Percentiles rank a stretch among this genome's conserved stretches.
Evolutionary conservation across 768 basidiomycete species (phyloP).

Genomic region (Coprinopsis sp.): DNA sequence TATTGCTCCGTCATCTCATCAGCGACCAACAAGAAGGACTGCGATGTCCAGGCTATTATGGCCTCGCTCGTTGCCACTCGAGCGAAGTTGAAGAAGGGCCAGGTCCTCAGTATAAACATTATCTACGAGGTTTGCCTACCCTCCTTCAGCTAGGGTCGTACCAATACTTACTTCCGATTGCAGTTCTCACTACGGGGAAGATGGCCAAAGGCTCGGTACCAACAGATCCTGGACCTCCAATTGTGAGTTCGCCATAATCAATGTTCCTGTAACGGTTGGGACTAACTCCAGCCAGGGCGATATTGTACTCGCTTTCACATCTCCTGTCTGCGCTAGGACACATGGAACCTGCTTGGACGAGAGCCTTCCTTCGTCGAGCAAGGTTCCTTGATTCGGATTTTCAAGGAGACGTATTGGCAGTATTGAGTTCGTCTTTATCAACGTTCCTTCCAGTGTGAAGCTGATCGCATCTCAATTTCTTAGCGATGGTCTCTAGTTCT

Average conservation of each 20-base stretch:
- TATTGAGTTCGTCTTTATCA: slow-evolving; percentile 53
- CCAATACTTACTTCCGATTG: slow-evolving; percentile 2
- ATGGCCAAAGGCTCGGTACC: slow-evolving; percentile 81
- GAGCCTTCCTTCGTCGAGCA: slow-evolving; percentile 70
- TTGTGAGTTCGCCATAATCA: slow-evolving; percentile 33
- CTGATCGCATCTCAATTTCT: not conserved
- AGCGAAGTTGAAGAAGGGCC: slow-evolving; percentile 63
- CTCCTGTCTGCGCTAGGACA: slow-evolving; percentile 68
- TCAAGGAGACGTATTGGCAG: slow-evolving; percentile 79
- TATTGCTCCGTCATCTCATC: slow-evolving; percentile 77
- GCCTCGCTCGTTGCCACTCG: slow-evolving; percentile 70
- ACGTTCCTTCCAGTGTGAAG: not conserved
- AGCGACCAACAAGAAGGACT: slow-evolving; percentile 51
- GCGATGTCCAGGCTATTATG: slow-evolving; percentile 51
- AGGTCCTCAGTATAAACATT: slow-evolving; percentile 51
- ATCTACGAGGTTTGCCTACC: slow-evolving; percentile 53
- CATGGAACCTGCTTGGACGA: slow-evolving; percentile 73
- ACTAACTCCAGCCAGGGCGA: slow-evolving; percentile 55
- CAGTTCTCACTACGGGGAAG: slow-evolving; percentile 72
- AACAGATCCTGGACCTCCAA: slow-evolving; percentile 62
- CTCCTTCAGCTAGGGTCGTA: not conserved
- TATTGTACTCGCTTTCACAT: slow-evolving; percentile 66
- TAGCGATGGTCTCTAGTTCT: slow-evolving; percentile 74
- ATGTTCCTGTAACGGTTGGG: slow-evolving; percentile 8
- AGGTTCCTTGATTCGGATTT: slow-evolving; percentile 75